These are phyloP conservation scores for Yamadazyma oceani DNA, from an alignment of 1,139 yeast species.

Conservation along the genomic window DNA sequence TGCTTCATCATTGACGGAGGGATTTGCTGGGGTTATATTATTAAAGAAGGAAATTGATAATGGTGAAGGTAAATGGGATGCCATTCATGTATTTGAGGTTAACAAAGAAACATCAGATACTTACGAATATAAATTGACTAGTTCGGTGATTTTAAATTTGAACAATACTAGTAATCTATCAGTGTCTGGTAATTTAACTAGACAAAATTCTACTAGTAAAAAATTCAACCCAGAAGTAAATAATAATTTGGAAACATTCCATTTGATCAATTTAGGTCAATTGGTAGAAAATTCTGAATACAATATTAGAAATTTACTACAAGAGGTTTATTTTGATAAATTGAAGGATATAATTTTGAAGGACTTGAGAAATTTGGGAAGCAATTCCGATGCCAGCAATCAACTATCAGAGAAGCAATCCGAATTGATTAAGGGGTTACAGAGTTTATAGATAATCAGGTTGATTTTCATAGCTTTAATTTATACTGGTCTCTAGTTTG, in stretches of 20 bases:
- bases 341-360: conserved; percentile 75
- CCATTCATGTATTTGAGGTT: conserved; percentile 89
- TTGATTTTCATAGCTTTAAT: no score
- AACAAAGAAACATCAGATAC: conserved; percentile 43
- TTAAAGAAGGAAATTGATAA: conserved; percentile 68
- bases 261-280: conserved; percentile 82
- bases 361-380: conserved; percentile 62
- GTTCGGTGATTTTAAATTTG: conserved; percentile 83
- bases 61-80: conserved; percentile 75
- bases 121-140: conserved; percentile 73
- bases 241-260: conserved; percentile 53
- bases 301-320: conserved; percentile 80
- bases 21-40: conserved; percentile 89
- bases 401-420: conserved; percentile 48
- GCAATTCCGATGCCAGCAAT: conserved; percentile 27
- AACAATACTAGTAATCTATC: conserved; percentile 39
- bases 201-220: conserved; percentile 64
- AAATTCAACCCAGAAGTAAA: conserved; percentile 39
- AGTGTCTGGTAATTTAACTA: conserved; percentile 80
- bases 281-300: conserved; percentile 87
- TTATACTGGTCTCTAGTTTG: no score
- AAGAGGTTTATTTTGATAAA: conserved; percentile 94
- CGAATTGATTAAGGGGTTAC: conserved; percentile 52
- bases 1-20: conserved; percentile 33
- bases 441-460: conserved; percentile 28